Percentiles rank a stretch among this genome's conserved stretches.
Evolutionary conservation across 805 yeast genomes (phyloP).

Genomic region (Pichia deserticola): DNA sequence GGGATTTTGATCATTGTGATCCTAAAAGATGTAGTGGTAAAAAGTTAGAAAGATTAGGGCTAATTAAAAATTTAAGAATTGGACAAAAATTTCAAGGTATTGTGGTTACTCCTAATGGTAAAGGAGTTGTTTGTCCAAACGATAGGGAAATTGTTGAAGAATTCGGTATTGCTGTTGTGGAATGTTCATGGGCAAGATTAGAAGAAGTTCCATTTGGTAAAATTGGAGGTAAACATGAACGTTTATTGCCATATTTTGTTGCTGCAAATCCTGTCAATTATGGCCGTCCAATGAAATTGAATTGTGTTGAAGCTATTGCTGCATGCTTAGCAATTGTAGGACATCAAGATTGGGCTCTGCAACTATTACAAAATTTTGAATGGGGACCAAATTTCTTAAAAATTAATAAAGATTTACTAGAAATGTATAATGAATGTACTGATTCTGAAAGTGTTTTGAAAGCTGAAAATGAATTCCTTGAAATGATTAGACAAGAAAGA

Average conservation of each 20-base stretch:
- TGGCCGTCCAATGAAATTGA: conserved; percentile 91
- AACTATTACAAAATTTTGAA: conserved; percentile 68
- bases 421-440: conserved; percentile 68
- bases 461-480: conserved; percentile 75
- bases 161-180: conserved; percentile 94
- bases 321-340: conserved; percentile 96
- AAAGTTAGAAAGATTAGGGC: conserved; percentile 80
- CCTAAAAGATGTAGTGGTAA: conserved; percentile 97
- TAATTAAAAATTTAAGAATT: conserved; percentile 69
- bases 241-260: conserved; percentile 83
- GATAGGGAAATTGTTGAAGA: conserved; percentile 72
- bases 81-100: conserved; percentile 92
- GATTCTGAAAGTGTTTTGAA: conserved; percentile 64
- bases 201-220: conserved; percentile 92
- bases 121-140: conserved; percentile 80
- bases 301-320: conserved; percentile 96
- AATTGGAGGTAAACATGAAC: conserved; percentile 85
- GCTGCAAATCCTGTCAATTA: conserved; percentile 98
- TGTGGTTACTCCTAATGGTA: conserved; percentile 91
- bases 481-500: conserved; percentile 56
- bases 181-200: conserved; percentile 97
- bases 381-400: conserved; percentile 91
- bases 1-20: conserved; percentile 99
- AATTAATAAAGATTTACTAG: conserved; percentile 71
- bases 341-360: conserved; percentile 79